Percentiles rank a stretch among this genome's conserved stretches.
These are phyloP conservation scores for Epithemia pelagica DNA, from an alignment of 108 stramenopile genomes.

Conservation along the genomic window DNA sequence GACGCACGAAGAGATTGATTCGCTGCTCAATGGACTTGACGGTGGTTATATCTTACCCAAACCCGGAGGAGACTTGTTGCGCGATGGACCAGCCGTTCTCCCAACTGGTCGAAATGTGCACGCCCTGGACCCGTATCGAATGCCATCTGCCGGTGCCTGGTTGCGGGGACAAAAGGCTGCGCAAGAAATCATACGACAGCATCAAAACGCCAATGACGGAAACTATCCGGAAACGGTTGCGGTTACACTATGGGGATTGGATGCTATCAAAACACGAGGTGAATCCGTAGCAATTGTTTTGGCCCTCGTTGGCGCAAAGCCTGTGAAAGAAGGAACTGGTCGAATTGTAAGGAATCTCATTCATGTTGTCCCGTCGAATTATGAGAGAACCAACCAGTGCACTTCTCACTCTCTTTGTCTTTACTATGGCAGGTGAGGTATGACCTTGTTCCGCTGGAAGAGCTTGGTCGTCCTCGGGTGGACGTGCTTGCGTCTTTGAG, in stretches of 20 bases:
- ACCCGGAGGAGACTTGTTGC: slow-evolving; percentile 72
- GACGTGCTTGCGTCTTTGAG: slow-evolving; percentile 75
- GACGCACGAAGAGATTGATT: slow-evolving; percentile 67
- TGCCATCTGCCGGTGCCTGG: slow-evolving; percentile 80
- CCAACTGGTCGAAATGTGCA: slow-evolving; percentile 83
- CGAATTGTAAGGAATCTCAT: slow-evolving; percentile 7
- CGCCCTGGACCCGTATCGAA: slow-evolving; percentile 80
- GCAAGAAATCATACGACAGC: slow-evolving; percentile 68
- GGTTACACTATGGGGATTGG: slow-evolving; percentile 80
- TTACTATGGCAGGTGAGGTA: slow-evolving; percentile 40
- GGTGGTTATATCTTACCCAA: slow-evolving; percentile 67
- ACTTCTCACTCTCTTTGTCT: slow-evolving; percentile 33
- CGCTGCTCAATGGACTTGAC: slow-evolving; percentile 47
- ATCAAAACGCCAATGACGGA: slow-evolving; percentile 46
- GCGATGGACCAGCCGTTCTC: slow-evolving; percentile 70
- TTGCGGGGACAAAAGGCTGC: slow-evolving; percentile 59
- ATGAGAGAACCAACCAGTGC: too few species aligned
- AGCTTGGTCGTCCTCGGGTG: slow-evolving; percentile 67
- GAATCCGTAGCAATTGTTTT: slow-evolving; percentile 84
- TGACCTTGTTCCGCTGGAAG: slow-evolving; percentile 69
- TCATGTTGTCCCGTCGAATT: too few species aligned
- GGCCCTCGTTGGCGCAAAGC: slow-evolving; percentile 71
- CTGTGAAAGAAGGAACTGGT: slow-evolving; percentile 56
- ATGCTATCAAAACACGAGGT: slow-evolving; percentile 78
- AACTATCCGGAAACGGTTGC: slow-evolving; percentile 75